Evolutionary conservation across 2,329 filamentous ascomycete species (phyloP), one percentile per base, ranked within the genome.

Genomic region (Fusarium tjaetaba): DNA sequence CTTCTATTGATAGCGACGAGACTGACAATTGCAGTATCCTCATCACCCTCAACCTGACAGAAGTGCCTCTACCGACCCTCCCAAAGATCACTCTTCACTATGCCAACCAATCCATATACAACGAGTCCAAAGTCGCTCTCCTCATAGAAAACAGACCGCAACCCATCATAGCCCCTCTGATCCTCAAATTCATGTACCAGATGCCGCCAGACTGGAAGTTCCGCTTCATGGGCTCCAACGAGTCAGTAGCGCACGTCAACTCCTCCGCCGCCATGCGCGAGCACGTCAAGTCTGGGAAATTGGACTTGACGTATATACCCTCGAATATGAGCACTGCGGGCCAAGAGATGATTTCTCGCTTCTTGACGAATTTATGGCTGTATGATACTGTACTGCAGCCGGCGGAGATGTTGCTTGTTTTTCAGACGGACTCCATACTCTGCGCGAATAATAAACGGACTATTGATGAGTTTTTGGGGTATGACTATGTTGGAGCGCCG

Each of bases 1-100:
- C 1, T 0, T 24, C 7, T 1, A 5, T 1, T 20, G 3, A 8
- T 1, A 2, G n/a, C 30, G 4, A 18, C 14, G 11, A 26, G 8
- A 7, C 48, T 51, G 8, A 34, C 30, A 0, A 24, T 6, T 11
- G 1, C 11, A 51, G 48, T 0, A 34, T 51, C 22, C 22, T 36
- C 9, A 24, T 51, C n/a, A 10, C 36, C 16, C 30, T 51, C 2
- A 51, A 51, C 11, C 11, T 34, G 5, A 51, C 48, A 20, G 48
- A 24, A 24, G 8, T 24, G 7, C 30, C n/a, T 2, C n/a, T 51
- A 0, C 49, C 49, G 0, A 4, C 16, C 7, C n/a, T 36, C 4
- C 49, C 49, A 1, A 52, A 52, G 7, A 36, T 52, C 11, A 52
- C 16, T 2, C 49, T 51, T 5, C 32, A 52, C 4, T 52, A 52